Conservation (phyloP, 2,329 filamentous ascomycete genomes). For the Tolypocladium nubicola region DNA sequence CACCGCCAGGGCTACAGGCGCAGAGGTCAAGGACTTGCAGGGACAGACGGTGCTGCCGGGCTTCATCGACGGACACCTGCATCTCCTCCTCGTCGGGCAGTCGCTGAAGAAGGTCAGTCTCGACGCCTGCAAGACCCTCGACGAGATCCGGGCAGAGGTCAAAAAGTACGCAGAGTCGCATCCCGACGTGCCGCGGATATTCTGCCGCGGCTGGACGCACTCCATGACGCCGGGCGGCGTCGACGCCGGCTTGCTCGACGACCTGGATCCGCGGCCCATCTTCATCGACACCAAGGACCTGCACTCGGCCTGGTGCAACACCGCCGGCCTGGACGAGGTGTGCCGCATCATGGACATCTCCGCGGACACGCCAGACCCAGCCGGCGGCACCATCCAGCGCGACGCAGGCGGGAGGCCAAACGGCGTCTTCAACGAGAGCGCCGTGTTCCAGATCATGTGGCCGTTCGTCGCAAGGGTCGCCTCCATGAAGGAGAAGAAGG, state of each 20-base stretch:
- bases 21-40: conserved; percentile 14
- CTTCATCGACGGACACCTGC: conserved; percentile 48
- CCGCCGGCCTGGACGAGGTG: conserved; percentile 35
- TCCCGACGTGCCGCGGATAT: conserved; percentile 35
- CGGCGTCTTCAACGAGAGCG: conserved; percentile 41
- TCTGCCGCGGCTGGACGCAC: conserved; percentile 47
- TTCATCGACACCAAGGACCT: conserved; percentile 47
- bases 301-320: conserved; percentile 47
- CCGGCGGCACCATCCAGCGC: conserved; percentile 41
- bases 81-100: conserved; percentile 43
- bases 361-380: conserved; percentile 30
- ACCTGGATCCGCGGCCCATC: conserved; percentile 42
- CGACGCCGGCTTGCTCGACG: conserved; percentile 33
- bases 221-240: conserved; percentile 35
- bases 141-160: conserved; percentile 38
- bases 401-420: conserved; percentile 34
- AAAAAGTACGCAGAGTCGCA: conserved; percentile 33
- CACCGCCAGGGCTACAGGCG: conserved; percentile 13
- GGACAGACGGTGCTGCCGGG: conserved; percentile 36
- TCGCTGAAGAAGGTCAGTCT: conserved; percentile 40
- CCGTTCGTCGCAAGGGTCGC: conserved; percentile 39
- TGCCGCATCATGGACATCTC: conserved; percentile 26
- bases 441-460: conserved; percentile 43
- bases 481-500: conserved; percentile 34
- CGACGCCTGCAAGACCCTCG: conserved; percentile 34